These are phyloP conservation scores for Wickerhamomyces xylosicus DNA, from an alignment of 805 yeast genomes.

Conservation along the genomic window DNA sequence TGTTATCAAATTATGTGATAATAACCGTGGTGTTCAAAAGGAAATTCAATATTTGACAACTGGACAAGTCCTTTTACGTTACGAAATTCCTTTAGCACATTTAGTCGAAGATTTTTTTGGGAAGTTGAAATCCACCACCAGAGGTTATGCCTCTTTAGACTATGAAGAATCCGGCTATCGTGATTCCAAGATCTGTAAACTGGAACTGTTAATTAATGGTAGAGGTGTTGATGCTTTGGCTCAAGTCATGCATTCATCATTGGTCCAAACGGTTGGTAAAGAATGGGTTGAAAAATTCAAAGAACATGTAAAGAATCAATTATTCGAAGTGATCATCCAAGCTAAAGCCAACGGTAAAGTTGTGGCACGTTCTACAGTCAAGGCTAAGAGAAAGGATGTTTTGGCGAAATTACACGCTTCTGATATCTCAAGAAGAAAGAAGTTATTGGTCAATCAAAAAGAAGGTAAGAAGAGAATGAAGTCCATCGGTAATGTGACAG, in stretches of 20 bases:
- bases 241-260: constrained; percentile 77
- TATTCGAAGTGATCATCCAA: constrained; percentile 88
- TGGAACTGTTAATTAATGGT: constrained; percentile 86
- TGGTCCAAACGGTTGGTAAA: constrained; percentile 61
- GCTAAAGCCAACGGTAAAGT: constrained; percentile 75
- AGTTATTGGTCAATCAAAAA: constrained; percentile 77
- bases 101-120: constrained; percentile 95
- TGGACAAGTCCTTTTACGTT: constrained; percentile 74
- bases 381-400: constrained; percentile 93
- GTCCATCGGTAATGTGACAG: constrained; percentile 65
- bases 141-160: constrained; percentile 90
- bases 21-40: constrained; percentile 71
- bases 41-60: constrained; percentile 69
- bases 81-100: constrained; percentile 78
- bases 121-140: constrained; percentile 76
- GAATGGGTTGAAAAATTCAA: constrained; percentile 80
- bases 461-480: constrained; percentile 87
- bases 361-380: constrained; percentile 85
- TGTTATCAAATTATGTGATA: constrained; percentile 80
- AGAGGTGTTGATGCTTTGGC: constrained; percentile 86
- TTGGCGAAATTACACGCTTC: constrained; percentile 88
- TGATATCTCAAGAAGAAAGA: constrained; percentile 83
- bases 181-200: constrained; percentile 70
- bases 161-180: constrained; percentile 89
- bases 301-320: constrained; percentile 68